Percentiles rank a stretch among this genome's conserved stretches.
phyloP scores from a whole-genome alignment of 1,139 yeast species.

The Kodamaea arcana region DNA sequence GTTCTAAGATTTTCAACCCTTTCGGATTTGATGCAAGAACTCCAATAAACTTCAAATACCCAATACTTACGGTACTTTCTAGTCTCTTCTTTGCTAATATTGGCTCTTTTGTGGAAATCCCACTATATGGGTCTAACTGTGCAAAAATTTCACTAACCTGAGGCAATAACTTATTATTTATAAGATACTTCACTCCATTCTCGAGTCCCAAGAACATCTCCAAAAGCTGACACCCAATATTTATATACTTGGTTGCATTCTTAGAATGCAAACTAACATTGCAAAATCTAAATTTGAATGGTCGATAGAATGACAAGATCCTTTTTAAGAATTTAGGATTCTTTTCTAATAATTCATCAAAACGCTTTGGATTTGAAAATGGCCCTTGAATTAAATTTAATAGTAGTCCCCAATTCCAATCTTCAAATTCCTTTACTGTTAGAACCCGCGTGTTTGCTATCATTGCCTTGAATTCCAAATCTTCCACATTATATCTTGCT shows the following conservation, averaged over 20 bases:
- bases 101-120: conserved; percentile 69
- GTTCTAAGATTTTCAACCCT: conserved; percentile 67
- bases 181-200: conserved; percentile 66
- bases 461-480: conserved; percentile 61
- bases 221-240: conserved; percentile 70
- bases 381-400: conserved; percentile 77
- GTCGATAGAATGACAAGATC: conserved; percentile 80
- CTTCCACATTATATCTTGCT: conserved; percentile 59
- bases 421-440: conserved; percentile 70
- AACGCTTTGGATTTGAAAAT: conserved; percentile 58
- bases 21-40: conserved; percentile 53
- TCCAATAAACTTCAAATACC: conserved; percentile 78
- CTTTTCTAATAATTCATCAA: conserved; percentile 75
- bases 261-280: conserved; percentile 37
- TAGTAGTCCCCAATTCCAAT: conserved; percentile 86
- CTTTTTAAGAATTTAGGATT: conserved; percentile 81
- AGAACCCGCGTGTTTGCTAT: conserved; percentile 67
- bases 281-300: conserved; percentile 84
- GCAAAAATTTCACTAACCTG: conserved; percentile 87
- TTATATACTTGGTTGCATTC: conserved; percentile 53
- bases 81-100: conserved; percentile 61
- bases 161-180: conserved; percentile 73
- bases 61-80: conserved; percentile 62
- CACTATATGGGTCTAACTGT: conserved; percentile 78
- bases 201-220: conserved; percentile 57